These are phyloP conservation scores for Eleusine indica DNA, from an alignment of 176 grass and related monocot genomes.

Conservation along the genomic window DNA sequence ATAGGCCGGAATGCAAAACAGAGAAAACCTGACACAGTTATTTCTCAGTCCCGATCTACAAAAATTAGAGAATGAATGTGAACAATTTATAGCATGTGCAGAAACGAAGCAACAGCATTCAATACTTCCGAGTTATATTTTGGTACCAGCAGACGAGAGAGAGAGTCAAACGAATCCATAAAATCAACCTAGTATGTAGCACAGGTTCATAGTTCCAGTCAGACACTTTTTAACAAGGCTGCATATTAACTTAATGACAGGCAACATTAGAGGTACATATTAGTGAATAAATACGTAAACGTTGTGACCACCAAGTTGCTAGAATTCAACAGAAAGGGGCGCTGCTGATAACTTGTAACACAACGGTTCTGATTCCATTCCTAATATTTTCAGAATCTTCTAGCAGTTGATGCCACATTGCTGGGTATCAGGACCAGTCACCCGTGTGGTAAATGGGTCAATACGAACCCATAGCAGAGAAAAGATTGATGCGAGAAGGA, in stretches of 20 bases:
- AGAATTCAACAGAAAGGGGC: slow-evolving; percentile 29
- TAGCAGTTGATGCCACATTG: slow-evolving; percentile 80
- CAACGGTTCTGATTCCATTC: slow-evolving; percentile 9
- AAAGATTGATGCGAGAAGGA: slow-evolving; percentile 75
- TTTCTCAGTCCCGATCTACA: too few species aligned
- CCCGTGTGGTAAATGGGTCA: slow-evolving; percentile 72
- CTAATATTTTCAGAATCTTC: slow-evolving; percentile 14
- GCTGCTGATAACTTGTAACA: slow-evolving; percentile 39
- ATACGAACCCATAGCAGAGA: slow-evolving; percentile 80
- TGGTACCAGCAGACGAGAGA: too few species aligned
- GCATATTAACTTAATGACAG: slow-evolving; percentile 3
- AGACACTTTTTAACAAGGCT: slow-evolving; percentile 33
- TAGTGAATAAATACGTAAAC: slow-evolving; percentile 26
- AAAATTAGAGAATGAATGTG: too few species aligned
- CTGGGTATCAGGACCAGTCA: slow-evolving; percentile 58
- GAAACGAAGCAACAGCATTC: too few species aligned
- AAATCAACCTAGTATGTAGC: neutral
- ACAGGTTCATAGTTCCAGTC: slow-evolving; percentile 16
- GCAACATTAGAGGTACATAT: slow-evolving; percentile 36
- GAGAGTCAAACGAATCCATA: neutral
- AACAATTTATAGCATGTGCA: too few species aligned
- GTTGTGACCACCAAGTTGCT: slow-evolving; percentile 24
- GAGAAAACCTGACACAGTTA: too few species aligned
- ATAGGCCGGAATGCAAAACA: too few species aligned
- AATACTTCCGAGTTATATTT: too few species aligned